A percentile compares a stretch with the other conserved stretches of the same genome.
Evolutionary conservation across 2,329 filamentous ascomycete genomes (phyloP).

Genomic region (Aspergillus phoenicis): DNA sequence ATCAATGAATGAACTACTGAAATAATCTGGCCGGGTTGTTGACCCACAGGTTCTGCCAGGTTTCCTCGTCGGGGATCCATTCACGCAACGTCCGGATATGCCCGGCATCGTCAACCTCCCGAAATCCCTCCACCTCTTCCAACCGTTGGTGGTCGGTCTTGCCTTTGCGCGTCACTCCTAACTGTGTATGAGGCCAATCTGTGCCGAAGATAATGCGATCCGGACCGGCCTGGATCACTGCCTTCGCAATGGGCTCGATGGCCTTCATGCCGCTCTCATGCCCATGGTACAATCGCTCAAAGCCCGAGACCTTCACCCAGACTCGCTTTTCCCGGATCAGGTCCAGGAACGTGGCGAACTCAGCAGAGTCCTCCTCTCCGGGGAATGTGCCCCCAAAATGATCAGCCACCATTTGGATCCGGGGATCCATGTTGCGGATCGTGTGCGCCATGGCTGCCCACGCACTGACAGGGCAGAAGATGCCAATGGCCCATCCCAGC

Average conservation of each 20-base stretch:
- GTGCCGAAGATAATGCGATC: background rate
- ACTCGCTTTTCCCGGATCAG: background rate
- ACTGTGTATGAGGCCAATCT: background rate
- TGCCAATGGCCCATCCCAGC: background rate
- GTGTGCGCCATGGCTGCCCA: background rate
- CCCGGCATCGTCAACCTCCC: background rate
- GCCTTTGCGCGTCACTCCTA: conserved; percentile 2
- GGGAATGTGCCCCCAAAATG: background rate
- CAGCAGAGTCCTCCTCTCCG: background rate
- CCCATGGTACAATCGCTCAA: background rate
- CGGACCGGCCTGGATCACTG: background rate
- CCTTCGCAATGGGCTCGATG: background rate
- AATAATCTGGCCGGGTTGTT: background rate
- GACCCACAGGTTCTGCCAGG: background rate
- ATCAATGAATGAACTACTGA: background rate
- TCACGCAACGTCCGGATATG: background rate
- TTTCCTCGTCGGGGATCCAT: background rate
- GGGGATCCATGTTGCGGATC: background rate
- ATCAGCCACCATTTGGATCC: conserved; percentile 1
- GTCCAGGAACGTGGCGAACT: conserved; percentile 1
- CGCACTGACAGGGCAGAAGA: conserved; percentile 1
- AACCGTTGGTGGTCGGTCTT: background rate
- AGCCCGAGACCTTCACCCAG: background rate
- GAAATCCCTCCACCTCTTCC: background rate
- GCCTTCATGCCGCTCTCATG: background rate